These are phyloP conservation scores for Saccharomyces mikatae DNA, from an alignment of 805 yeast species.

Conservation along the genomic window DNA sequence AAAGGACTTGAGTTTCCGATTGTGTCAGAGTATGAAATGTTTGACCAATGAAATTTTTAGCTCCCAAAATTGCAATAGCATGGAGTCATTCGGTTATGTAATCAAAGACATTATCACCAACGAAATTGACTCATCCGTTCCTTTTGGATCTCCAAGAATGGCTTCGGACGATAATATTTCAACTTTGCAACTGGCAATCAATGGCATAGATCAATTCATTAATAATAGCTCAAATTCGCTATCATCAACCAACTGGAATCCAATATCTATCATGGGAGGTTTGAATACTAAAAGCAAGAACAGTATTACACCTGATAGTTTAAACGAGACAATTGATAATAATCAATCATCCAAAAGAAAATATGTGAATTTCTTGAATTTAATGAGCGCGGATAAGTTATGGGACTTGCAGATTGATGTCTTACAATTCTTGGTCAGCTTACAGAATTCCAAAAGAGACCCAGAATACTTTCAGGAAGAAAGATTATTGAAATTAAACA, in stretches of 20 bases:
- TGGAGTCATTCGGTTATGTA: slow-evolving; percentile 20
- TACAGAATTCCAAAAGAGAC: slow-evolving; percentile 13
- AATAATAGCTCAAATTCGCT: neutral
- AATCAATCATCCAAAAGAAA: slow-evolving; percentile 1
- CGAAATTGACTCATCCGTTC: slow-evolving; percentile 19
- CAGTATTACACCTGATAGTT: neutral
- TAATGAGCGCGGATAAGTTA: slow-evolving; percentile 16
- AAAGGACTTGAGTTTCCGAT: slow-evolving; percentile 18
- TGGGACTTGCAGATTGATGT: slow-evolving; percentile 22
- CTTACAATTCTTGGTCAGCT: slow-evolving; percentile 9
- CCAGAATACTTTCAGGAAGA: slow-evolving; percentile 16
- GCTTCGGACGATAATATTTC: slow-evolving; percentile 3
- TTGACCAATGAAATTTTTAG: slow-evolving; percentile 3
- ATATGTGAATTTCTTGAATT: slow-evolving; percentile 17
- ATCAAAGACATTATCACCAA: slow-evolving; percentile 9
- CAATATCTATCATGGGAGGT: slow-evolving; percentile 20
- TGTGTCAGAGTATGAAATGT: slow-evolving; percentile 16
- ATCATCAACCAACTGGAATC: slow-evolving; percentile 1
- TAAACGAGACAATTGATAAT: neutral
- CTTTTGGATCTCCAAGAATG: slow-evolving; percentile 11
- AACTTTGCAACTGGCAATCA: slow-evolving; percentile 21
- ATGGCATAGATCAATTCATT: slow-evolving; percentile 20
- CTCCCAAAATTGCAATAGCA: neutral
- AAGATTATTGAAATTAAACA: slow-evolving; percentile 24
- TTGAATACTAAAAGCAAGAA: neutral